A percentile compares a stretch with the other conserved stretches of the same genome.
Evolutionary conservation across 2,329 filamentous ascomycete species (phyloP).

Genomic region (Ceratocystis alfenasii): DNA sequence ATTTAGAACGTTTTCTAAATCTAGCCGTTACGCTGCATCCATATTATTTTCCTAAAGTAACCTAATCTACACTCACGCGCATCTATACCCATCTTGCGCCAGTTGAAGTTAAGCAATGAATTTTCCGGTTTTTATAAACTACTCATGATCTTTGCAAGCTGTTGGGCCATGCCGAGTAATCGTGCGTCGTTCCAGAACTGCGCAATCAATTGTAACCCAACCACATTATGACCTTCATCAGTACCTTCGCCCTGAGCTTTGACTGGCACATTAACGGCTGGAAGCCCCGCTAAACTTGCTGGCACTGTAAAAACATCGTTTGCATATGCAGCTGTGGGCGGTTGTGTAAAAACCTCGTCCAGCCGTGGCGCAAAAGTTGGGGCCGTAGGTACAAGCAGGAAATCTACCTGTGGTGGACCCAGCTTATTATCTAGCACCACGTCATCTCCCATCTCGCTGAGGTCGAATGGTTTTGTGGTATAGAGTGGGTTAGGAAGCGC

Average conservation of each 20-base stretch:
- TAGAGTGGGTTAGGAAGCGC: constrained; percentile 54
- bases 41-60: constrained; percentile 9
- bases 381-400: constrained; percentile 77
- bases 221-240: constrained; percentile 27
- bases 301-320: constrained; percentile 96
- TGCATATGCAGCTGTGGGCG: constrained; percentile 66
- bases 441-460: constrained; percentile 47
- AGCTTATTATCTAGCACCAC: constrained; percentile 43
- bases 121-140: constrained; percentile 1
- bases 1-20: not conserved
- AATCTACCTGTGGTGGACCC: constrained; percentile 59
- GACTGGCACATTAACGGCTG: constrained; percentile 69
- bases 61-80: constrained; percentile 10
- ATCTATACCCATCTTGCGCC: constrained; percentile 3
- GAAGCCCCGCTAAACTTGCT: constrained; percentile 80
- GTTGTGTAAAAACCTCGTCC: constrained; percentile 39
- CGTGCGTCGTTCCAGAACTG: constrained; percentile 66
- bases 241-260: constrained; percentile 22
- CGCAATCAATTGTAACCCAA: constrained; percentile 64
- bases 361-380: constrained; percentile 61
- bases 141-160: constrained; percentile 30
- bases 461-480: constrained; percentile 41
- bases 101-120: not conserved
- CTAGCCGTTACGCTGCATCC: not conserved
- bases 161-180: constrained; percentile 46